A percentile compares a stretch with the other conserved stretches of the same genome.
phyloP scores from a whole-genome alignment of 148 eudicot species.

The Fagopyrum tataricum region DNA sequence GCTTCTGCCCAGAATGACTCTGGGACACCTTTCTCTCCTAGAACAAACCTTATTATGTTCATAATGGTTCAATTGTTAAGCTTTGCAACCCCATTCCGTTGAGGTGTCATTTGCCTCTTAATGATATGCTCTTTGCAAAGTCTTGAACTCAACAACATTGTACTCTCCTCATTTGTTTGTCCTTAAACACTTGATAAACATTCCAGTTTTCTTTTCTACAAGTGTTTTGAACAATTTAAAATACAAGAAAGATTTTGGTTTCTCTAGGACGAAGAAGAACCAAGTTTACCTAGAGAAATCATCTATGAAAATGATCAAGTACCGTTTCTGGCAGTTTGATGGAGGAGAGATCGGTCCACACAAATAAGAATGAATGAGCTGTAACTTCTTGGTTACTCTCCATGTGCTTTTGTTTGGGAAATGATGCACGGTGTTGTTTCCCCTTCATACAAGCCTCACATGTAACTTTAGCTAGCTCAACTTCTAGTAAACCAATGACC shows the following conservation, averaged over 20 bases:
- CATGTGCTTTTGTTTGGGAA: conserved; percentile 4
- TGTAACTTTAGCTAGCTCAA: neutral
- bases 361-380: conserved; percentile 12
- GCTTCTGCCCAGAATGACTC: conserved; percentile 13
- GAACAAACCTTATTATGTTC: neutral
- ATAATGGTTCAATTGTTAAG: conserved; percentile 6
- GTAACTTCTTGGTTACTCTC: neutral
- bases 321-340: conserved; percentile 3
- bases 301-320: conserved; percentile 14
- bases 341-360: conserved; percentile 17
- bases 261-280: conserved; percentile 12
- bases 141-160: conserved; percentile 1
- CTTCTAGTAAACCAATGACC: conserved; percentile 1
- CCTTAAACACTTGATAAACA: neutral
- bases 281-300: conserved; percentile 14
- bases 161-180: conserved; percentile 16
- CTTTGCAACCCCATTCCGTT: conserved; percentile 4
- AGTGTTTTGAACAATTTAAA: conserved; percentile 15
- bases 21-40: neutral
- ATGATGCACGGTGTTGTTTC: conserved; percentile 9
- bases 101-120: conserved; percentile 3
- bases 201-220: conserved; percentile 16
- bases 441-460: neutral
- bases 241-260: conserved; percentile 4
- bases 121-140: conserved; percentile 10